These are phyloP conservation scores for Trichosanthes truncata DNA, from an alignment of 306 rosid species.

Conservation along the genomic window DNA sequence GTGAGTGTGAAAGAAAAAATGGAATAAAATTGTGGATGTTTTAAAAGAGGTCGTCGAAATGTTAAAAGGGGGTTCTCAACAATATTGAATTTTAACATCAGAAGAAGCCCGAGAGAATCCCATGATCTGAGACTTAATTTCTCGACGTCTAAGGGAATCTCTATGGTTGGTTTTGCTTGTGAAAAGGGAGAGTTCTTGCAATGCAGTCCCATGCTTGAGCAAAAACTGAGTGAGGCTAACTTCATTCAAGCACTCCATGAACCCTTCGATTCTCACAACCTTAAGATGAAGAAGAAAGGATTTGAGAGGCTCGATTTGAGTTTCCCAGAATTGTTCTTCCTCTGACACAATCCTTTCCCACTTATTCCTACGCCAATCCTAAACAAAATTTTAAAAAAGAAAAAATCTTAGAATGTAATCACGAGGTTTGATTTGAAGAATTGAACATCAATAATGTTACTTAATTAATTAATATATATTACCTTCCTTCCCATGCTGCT, in stretches of 20 bases:
- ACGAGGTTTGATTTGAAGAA: too few species aligned
- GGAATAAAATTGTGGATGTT: background rate
- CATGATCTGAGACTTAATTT: slow-evolving; percentile 59
- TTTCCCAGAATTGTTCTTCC: slow-evolving; percentile 74
- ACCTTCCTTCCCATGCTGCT: slow-evolving; percentile 47
- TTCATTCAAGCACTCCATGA: slow-evolving; percentile 63
- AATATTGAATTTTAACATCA: slow-evolving; percentile 57
- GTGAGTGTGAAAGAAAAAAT: background rate
- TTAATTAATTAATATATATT: slow-evolving; percentile 7
- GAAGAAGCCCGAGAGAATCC: slow-evolving; percentile 78
- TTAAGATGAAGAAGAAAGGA: slow-evolving; percentile 52
- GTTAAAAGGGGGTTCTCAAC: slow-evolving; percentile 5
- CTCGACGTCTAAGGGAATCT: slow-evolving; percentile 51
- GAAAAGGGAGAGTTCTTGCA: slow-evolving; percentile 43
- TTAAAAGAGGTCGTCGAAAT: too few species aligned
- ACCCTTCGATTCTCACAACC: slow-evolving; percentile 54
- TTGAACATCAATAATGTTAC: background rate
- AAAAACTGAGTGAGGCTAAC: slow-evolving; percentile 62
- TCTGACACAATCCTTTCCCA: slow-evolving; percentile 46
- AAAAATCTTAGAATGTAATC: background rate
- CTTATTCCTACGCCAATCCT: slow-evolving; percentile 73
- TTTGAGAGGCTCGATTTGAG: slow-evolving; percentile 34
- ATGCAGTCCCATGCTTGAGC: slow-evolving; percentile 60
- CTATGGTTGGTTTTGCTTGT: slow-evolving; percentile 32
- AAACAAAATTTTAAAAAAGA: background rate